Evolutionary conservation across 176 grass and related monocot species (phyloP).

Genomic region (Musa troglodytarum): DNA sequence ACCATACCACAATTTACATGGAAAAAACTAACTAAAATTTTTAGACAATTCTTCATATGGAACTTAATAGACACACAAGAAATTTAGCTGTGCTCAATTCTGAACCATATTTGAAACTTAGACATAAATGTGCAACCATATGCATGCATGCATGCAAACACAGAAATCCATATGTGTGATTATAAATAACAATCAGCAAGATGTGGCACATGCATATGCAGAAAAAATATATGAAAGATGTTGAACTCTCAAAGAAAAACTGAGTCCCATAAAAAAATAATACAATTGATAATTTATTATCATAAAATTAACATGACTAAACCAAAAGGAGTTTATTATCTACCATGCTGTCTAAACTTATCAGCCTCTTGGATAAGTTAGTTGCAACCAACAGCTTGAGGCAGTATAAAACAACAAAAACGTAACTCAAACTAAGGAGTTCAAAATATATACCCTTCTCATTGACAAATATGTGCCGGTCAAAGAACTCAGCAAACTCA

Average conservation of each 20-base stretch:
- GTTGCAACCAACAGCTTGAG: too few species aligned
- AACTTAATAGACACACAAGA: neutral
- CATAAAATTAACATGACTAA: neutral
- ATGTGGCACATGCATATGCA: too few species aligned
- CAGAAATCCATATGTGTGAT: neutral
- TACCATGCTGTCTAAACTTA: too few species aligned
- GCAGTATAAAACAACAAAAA: neutral
- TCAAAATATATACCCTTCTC: constrained; percentile 20
- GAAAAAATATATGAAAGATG: neutral
- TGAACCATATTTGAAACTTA: neutral
- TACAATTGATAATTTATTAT: neutral
- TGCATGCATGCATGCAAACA: neutral
- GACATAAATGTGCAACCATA: neutral
- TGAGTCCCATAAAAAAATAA: neutral
- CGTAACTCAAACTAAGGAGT: neutral
- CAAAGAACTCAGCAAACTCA: constrained; percentile 31
- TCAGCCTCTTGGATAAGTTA: too few species aligned
- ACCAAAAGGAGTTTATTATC: neutral
- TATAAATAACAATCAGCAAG: too few species aligned
- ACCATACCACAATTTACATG: neutral
- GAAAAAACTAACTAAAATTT: too few species aligned
- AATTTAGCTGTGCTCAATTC: neutral
- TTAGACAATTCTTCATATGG: too few species aligned
- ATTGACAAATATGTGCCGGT: constrained; percentile 24
- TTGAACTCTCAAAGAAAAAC: neutral